Base-by-base conservation (phyloP, 1,284 basidiomycete species). In the Omphalotus olearius region DNA sequence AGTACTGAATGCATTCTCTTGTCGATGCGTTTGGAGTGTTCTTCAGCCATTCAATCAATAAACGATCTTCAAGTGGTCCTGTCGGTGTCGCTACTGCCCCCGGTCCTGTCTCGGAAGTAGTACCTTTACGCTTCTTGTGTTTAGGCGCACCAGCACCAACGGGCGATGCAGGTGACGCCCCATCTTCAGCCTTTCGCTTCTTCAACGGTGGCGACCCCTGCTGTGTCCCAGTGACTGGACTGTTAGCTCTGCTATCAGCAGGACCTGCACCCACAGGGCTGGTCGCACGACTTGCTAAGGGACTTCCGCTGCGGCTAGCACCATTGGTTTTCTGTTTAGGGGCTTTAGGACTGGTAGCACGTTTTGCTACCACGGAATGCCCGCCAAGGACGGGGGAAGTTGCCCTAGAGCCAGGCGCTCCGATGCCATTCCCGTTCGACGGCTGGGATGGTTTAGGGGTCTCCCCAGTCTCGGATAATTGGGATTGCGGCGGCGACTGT, bases 321-420 rank as follows among this genome's bases (percentile, higher is more conserved):
- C 66, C 70, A 50, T 63, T 66, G 16, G 72, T 55, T 59, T 79
- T 84, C 5, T 71, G 69, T 63, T 84, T 86, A 2, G 78, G 78
- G 30, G 68, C 72, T 59, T 88, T 86, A 6, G 88, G 88, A 55
- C 86, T 88, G 3, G 88, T 91, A 0, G 89, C 89, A 10, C 89
- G 82, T 65, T 86, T 87, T 10, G 90, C 90, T n/a, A 91, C 78
- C 36, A 90, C 62, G 1, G 83, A 84, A 68, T 88, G 85, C 1
- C 86, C 82, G 47, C 85, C 78, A 57, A 83, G 72, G 40, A 72
- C 68, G 3, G 83, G 83, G 2, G 86, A 85, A 11, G 75, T 75
- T 11, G 83, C 71, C 33, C 76, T 75, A 33, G 85, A 83, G 48
- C 62, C 69, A 20, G 35, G 60, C 56, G 25, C 35, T 11, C 55